These are phyloP conservation scores for Pinus taeda DNA, from an alignment of 75 land plant genomes.

Conservation along the genomic window DNA sequence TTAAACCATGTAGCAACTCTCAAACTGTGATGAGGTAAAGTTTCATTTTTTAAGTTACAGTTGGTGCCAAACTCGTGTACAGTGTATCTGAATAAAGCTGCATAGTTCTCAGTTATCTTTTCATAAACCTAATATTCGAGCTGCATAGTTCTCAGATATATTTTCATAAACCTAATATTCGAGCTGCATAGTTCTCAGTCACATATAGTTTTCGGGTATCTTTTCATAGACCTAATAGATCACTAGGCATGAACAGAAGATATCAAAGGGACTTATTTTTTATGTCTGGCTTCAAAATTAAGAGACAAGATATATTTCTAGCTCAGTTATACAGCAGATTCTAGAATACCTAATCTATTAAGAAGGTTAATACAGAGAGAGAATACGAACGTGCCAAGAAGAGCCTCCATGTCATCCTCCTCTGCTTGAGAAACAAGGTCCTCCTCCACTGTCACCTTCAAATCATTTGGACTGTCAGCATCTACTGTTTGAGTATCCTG, in stretches of 20 bases:
- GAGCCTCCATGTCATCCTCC: conserved; percentile 99
- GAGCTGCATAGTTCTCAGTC: too few species aligned
- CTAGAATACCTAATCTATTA: conserved; percentile 2
- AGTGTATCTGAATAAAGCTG: background rate
- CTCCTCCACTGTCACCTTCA: conserved; percentile 80
- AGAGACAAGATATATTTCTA: background rate
- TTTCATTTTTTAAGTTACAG: background rate
- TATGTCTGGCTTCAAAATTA: background rate
- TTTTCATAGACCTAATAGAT: background rate
- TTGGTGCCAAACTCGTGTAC: background rate
- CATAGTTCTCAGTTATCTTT: background rate
- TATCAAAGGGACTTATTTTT: background rate
- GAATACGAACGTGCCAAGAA: conserved; percentile 85
- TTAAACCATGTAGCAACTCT: background rate
- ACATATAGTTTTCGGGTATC: too few species aligned
- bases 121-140: background rate
- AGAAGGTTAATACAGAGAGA: conserved; percentile 7
- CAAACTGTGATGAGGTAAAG: background rate
- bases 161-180: background rate
- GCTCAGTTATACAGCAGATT: background rate
- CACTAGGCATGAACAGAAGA: background rate
- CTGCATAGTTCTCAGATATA: background rate
- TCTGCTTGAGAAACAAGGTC: conserved; percentile 95
- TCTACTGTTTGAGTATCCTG: conserved; percentile 40
- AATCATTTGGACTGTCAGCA: conserved; percentile 29